phyloP scores from a whole-genome alignment of 1,284 basidiomycete genomes.

The Boletus smithii region DNA sequence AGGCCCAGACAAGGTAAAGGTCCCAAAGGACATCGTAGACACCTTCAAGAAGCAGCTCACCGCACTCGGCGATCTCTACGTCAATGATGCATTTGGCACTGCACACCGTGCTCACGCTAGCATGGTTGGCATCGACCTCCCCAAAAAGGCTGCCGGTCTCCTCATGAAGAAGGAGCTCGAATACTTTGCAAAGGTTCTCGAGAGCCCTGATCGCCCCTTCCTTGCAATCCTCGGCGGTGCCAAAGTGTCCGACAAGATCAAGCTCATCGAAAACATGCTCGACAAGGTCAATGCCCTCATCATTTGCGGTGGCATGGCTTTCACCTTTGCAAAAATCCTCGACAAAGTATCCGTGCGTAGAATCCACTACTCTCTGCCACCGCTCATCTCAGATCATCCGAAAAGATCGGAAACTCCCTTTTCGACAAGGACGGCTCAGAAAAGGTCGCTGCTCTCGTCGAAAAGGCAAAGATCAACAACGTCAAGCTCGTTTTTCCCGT shows the following conservation, averaged over 20 bases:
- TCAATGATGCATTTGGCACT: conserved; percentile 99
- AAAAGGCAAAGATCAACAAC: conserved; percentile 92
- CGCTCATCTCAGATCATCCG: conserved; percentile 7
- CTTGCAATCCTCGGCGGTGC: conserved; percentile 98
- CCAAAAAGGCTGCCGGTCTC: conserved; percentile 93
- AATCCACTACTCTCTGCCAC: neutral
- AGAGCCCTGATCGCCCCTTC: conserved; percentile 94
- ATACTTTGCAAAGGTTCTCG: conserved; percentile 97
- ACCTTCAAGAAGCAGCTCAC: conserved; percentile 67
- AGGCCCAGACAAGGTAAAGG: conserved; percentile 81
- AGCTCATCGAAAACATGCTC: conserved; percentile 98
- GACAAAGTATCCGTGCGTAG: conserved; percentile 67
- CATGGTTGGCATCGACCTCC: conserved; percentile 95
- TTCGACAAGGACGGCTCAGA: conserved; percentile 90
- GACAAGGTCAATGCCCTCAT: conserved; percentile 98
- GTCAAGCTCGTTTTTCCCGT: conserved; percentile 96
- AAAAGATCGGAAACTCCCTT: conserved; percentile 88
- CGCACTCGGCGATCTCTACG: conserved; percentile 91
- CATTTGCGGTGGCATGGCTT: conserved; percentile 98
- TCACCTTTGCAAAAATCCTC: conserved; percentile 97
- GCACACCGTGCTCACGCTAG: conserved; percentile 98
- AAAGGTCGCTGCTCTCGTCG: conserved; percentile 82
- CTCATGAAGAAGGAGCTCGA: conserved; percentile 99
- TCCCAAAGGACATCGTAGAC: conserved; percentile 66
- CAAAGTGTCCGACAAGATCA: conserved; percentile 99